Base-by-base conservation (phyloP, 1,284 basidiomycete genomes). In the Mycena sp. region DNA sequence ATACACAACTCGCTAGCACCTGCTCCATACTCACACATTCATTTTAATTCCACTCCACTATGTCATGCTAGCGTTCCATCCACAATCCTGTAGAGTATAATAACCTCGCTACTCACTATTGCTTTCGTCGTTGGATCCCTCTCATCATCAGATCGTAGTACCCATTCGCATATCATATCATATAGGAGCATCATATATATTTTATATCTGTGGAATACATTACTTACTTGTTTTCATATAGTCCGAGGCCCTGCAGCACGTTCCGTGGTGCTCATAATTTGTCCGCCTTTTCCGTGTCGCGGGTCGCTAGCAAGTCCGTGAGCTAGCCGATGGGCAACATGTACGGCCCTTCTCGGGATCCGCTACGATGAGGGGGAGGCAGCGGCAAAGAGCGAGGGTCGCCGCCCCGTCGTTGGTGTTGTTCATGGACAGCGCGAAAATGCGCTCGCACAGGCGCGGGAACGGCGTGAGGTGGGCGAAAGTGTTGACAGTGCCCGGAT, bases 361-460 rank as follows among this genome's bases (percentile, higher is more conserved):
- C 3, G 74, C 71, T 6, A 67, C 69, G 1, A 84, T 72, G 1
- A 74, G 69, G 0, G 80, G 74, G 6, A 81, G 79, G 2, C 78
- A 82, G 0, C 84, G 84, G 3, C 83, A 85, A 59, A 86, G 80
- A 28, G 78, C 76, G 1, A 81, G 75, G 12, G 77, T 80, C 61
- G 79, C 75, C 0, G 78, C 79, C 40, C 81, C 84, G 2, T 79
- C 71, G n/a, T 80, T 77, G 5, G 79, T 74, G 4, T 70, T 50
- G 1, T 68, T 69, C 52, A 83, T 77, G 43, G 83, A 78, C 21
- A 73, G 51, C 55, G 73, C 69, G 48, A 76, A 56, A 12, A 81
- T 10, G 16, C 74, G 57, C 0, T 62, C 64, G 17, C 74, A 50
- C 7, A 81, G 52, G 30, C 68, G 65, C 10, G 72, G 72, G 51